Conservation (phyloP, 164 flowering plant species). For the Stephania yunnanensis region DNA sequence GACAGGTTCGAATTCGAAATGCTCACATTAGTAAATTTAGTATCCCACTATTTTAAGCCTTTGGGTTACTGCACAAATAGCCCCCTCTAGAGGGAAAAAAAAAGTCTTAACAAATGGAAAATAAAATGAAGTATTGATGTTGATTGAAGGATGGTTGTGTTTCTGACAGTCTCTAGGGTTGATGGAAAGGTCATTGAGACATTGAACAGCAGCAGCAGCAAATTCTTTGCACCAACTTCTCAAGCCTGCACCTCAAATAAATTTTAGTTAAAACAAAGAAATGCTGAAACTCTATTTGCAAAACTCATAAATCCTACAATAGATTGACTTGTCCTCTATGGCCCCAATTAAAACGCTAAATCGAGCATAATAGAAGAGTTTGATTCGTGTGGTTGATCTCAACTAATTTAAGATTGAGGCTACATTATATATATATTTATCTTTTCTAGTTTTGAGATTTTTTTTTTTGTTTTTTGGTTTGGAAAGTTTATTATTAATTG, state of each 20-base stretch:
- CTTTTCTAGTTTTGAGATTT: too few relatives aligned
- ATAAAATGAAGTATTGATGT: too few relatives aligned
- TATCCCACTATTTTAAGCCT: neutral
- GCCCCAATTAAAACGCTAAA: too few relatives aligned
- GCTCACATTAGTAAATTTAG: neutral
- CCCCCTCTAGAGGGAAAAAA: neutral
- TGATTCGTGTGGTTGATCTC: too few relatives aligned
- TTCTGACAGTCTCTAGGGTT: neutral
- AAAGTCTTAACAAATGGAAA: neutral
- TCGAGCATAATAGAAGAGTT: too few relatives aligned
- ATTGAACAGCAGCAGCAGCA: conserved; percentile 6
- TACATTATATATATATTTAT: too few relatives aligned
- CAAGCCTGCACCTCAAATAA: conserved; percentile 8
- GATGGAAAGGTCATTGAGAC: neutral
- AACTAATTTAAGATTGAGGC: too few relatives aligned
- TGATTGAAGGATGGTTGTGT: neutral
- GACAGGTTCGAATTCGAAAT: too few relatives aligned
- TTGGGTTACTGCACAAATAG: neutral
- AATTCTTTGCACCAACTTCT: conserved; percentile 5
- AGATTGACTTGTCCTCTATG: neutral
- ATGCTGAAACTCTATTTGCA: neutral
- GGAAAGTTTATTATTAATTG: too few relatives aligned
- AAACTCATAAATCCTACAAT: neutral
- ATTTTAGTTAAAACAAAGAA: neutral
- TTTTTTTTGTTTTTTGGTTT: too few relatives aligned